Evolutionary conservation across 2,329 filamentous ascomycete genomes (phyloP), one percentile per base, ranked within the genome.

Genomic region (Ceratocystis harringtonii): DNA sequence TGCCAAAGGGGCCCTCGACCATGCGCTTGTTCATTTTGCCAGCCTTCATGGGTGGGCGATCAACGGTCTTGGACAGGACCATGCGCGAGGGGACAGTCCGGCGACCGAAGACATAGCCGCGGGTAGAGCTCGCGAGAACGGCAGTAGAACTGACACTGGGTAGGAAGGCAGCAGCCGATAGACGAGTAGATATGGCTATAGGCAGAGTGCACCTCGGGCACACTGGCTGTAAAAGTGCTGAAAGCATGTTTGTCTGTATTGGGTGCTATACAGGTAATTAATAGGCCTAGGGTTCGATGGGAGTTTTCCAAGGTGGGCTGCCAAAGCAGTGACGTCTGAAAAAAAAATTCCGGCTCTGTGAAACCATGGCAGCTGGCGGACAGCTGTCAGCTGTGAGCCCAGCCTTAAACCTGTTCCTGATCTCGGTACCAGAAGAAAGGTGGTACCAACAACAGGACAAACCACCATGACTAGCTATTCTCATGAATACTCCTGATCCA

Each of bases 11-110:
- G 0, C 82, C 81, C 3, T 77, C 77, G 8, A 73, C 71, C 1
- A 72, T 70, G 32, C 74, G 75, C 66, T 74, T 75, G 19, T 76
- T 76, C 7, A 72, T 73, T 66, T 70, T 76, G 65, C 71, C 72
- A 30, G 74, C 72, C 67, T 72, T 72, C 48, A 73, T 70, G 48
- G 77, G 73, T 5, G 75, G 65, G 68, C 75, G 76, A 45, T 76
- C 75, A 28, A 84, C 82, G 58, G 75, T 76, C 69, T 83, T 78
- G 7, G 82, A 82, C 5, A 85, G 76, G 36, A 82, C 78, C 82
- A 84, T 84, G 62, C 82, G 81, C 52, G 81, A 81, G 44, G 82
- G 79, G 30, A 28, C 45, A 43, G 45, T 17, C 3, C 62, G 50
- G 43, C 48, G 60, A 17, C 41, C 28, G 22, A 61, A 64, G 8